These are phyloP conservation scores for Nicotiana tomentosiformis DNA, from an alignment of 257 asterid genomes.

Conservation along the genomic window DNA sequence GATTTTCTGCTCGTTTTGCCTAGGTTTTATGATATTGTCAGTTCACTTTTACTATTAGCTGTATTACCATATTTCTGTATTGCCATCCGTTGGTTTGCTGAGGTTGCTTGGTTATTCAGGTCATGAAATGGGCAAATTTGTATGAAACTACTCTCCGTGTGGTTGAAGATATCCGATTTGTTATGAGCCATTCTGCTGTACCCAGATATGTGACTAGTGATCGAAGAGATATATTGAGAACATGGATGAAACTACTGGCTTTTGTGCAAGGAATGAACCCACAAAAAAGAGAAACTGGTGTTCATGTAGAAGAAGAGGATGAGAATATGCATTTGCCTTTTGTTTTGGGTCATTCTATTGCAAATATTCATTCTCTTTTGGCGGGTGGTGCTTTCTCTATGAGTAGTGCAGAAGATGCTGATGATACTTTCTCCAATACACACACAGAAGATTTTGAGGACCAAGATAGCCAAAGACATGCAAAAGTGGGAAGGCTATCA, in stretches of 20 bases:
- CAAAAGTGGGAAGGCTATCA: slow-evolving; percentile 91
- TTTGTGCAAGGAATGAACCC: slow-evolving; percentile 94
- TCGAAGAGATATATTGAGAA: slow-evolving; percentile 65
- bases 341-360: slow-evolving; percentile 61
- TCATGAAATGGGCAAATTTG: slow-evolving; percentile 65
- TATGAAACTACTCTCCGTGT: slow-evolving; percentile 74
- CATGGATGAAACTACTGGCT: slow-evolving; percentile 80
- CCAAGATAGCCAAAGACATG: slow-evolving; percentile 75
- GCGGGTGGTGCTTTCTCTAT: slow-evolving; percentile 80
- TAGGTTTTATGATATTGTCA: neutral
- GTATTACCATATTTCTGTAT: neutral
- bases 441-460: slow-evolving; percentile 56
- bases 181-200: slow-evolving; percentile 86
- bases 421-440: slow-evolving; percentile 30
- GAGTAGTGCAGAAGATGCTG: slow-evolving; percentile 27
- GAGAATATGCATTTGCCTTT: slow-evolving; percentile 76
- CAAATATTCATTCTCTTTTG: slow-evolving; percentile 68
- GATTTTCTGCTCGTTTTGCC: neutral
- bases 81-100: neutral
- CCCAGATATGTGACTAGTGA: slow-evolving; percentile 61
- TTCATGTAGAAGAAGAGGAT: slow-evolving; percentile 79
- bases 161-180: slow-evolving; percentile 82
- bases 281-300: slow-evolving; percentile 82
- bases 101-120: slow-evolving; percentile 39
- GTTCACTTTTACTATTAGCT: neutral